These are phyloP conservation scores for Fusarium heterosporum DNA, from an alignment of 2,329 filamentous ascomycete species.

Conservation along the genomic window DNA sequence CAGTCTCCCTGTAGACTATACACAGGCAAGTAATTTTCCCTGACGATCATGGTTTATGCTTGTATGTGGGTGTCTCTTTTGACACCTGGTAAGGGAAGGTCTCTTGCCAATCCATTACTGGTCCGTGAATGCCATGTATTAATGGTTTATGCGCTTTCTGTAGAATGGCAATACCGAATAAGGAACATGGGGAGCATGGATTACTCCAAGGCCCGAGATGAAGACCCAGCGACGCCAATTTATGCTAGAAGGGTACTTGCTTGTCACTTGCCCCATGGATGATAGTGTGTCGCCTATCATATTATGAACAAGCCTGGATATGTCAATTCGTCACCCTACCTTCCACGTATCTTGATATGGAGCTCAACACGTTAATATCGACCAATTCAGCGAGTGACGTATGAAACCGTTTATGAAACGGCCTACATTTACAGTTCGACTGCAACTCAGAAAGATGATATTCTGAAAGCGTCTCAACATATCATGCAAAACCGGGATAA, in stretches of 20 bases:
- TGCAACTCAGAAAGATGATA: background rate
- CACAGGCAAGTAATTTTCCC: constrained; percentile 10
- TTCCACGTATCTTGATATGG: constrained; percentile 1
- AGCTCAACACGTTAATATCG: constrained; percentile 26
- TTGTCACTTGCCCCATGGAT: constrained; percentile 2
- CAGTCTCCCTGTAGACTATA: constrained; percentile 1
- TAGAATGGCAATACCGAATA: constrained; percentile 19
- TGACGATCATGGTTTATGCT: constrained; percentile 22
- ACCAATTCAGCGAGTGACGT: constrained; percentile 12
- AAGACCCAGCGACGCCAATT: background rate
- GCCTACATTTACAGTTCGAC: background rate
- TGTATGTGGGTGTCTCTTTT: background rate
- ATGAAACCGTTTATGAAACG: no score
- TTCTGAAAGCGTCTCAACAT: background rate
- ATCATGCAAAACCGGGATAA: background rate
- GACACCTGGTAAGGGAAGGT: background rate
- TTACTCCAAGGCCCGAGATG: constrained; percentile 9
- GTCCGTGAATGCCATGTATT: constrained; percentile 1
- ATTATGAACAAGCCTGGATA: constrained; percentile 5
- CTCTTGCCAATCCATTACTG: background rate
- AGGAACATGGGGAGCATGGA: constrained; percentile 15
- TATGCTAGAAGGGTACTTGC: constrained; percentile 12
- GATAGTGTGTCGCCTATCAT: constrained; percentile 12
- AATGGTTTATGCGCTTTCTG: constrained; percentile 29
- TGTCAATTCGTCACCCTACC: background rate